These are phyloP conservation scores for Ganoderma sinense DNA, from an alignment of 1,284 basidiomycete genomes.

Conservation along the genomic window DNA sequence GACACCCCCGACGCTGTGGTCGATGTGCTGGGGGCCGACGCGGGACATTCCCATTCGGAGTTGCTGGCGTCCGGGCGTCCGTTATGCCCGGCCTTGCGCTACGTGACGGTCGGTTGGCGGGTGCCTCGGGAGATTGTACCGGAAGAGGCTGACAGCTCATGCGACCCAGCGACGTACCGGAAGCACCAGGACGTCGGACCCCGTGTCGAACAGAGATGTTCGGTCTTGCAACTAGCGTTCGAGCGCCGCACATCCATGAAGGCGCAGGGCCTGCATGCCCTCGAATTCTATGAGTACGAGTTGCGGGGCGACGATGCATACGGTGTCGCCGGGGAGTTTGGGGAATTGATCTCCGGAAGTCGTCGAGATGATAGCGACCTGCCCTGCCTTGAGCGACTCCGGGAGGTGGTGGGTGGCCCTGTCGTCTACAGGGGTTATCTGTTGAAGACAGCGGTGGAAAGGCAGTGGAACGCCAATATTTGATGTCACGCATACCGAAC, in stretches of 20 bases:
- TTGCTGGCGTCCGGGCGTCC: not conserved
- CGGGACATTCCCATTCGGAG: not conserved
- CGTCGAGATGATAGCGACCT: not conserved
- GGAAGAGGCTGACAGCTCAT: not conserved
- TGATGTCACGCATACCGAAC: too few relatives aligned
- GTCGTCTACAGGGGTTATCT: not conserved
- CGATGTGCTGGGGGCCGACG: not conserved
- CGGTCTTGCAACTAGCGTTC: not conserved
- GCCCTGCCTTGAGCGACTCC: not conserved
- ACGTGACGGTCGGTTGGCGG: not conserved
- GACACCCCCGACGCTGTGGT: not conserved
- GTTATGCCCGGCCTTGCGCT: not conserved
- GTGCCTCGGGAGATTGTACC: not conserved
- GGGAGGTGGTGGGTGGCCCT: not conserved
- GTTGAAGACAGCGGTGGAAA: too few relatives aligned
- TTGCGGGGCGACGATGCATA: not conserved
- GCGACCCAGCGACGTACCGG: not conserved
- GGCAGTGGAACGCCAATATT: not conserved
- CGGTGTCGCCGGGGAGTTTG: not conserved
- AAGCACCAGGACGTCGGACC: not conserved
- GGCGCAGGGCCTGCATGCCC: not conserved
- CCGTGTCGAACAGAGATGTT: not conserved
- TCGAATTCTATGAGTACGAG: not conserved
- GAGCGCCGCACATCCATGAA: not conserved
- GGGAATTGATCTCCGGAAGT: not conserved